Evolutionary conservation across 768 basidiomycete genomes (phyloP), one percentile per base, ranked within the genome.

Genomic region (Multifurca ochricompacta): DNA sequence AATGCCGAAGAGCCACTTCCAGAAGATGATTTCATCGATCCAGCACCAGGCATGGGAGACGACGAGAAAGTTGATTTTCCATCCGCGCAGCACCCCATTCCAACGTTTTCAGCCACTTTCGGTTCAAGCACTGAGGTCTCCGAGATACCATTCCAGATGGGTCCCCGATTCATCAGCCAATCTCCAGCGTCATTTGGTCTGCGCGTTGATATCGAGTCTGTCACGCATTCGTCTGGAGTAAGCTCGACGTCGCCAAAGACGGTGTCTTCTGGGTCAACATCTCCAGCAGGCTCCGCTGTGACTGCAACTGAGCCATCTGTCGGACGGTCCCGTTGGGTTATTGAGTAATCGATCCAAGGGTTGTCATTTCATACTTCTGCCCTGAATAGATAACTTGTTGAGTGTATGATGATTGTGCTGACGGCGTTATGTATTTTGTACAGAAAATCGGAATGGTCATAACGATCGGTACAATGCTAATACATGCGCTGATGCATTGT

Each of bases 21-120:
- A 41, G 76, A 71, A 47, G 72, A 71, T 36, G 73, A 73, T 56
- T 76, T 76, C 55, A 60, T 65, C 31, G 66, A 69, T 21, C 63
- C 68, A 1, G 61, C 53, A 11, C 47, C 59, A 34, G 62, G 61
- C 28, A 59, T 42, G 3, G 59, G 69, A 3, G 73, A 77, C 51
- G 48, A 62, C 27, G 71, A 72, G 62, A 87, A 87, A 66, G 72
- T 82, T 42, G 71, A 73, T n/a, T 86, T 84, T 70, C 82, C 83
- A 0, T 73, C 77, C 3, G 71, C 69, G 46, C 74, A 77, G 47
- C 67, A 70, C 48, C 73, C 75, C 10, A 68, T 82, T 53, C 80
- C 81, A 5, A 81, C 82, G 1, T 85, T 75, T 67, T 73, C 78
- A 4, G 70, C 64, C 30, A 55, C 68, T 10, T 69, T 71, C 59